phyloP scores from a whole-genome alignment of 2,329 filamentous ascomycete species.

The Polytolypa hystricis region DNA sequence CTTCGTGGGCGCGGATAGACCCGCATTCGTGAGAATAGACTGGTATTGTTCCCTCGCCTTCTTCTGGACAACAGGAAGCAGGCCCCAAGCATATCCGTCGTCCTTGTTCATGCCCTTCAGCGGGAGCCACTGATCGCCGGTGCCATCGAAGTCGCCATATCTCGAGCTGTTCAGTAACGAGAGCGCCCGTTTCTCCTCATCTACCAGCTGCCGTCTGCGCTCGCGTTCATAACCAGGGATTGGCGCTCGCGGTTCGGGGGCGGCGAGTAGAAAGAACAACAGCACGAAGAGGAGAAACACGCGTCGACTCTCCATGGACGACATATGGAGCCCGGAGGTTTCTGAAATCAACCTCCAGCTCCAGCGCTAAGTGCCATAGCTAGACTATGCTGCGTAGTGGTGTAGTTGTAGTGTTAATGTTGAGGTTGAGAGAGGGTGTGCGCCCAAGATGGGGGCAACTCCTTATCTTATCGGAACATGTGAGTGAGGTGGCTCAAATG shows the following conservation, averaged over 20 bases:
- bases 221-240: constrained; percentile 32
- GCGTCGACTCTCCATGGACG: constrained; percentile 37
- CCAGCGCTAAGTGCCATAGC: constrained; percentile 8
- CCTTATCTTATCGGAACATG: too few species aligned
- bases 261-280: constrained; percentile 43
- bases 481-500: too few species aligned
- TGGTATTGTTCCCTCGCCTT: constrained; percentile 49
- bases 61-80: constrained; percentile 55
- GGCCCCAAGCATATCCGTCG: constrained; percentile 69
- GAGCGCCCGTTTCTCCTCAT: constrained; percentile 41
- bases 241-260: constrained; percentile 34
- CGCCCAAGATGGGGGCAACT: too few species aligned
- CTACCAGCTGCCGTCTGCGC: constrained; percentile 36
- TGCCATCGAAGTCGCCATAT: constrained; percentile 42
- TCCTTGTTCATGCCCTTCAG: constrained; percentile 65
- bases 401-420: not conserved
- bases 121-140: constrained; percentile 47
- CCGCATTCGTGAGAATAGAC: constrained; percentile 22
- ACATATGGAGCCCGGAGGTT: constrained; percentile 14
- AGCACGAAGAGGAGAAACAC: constrained; percentile 40
- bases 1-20: constrained; percentile 20
- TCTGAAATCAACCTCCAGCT: constrained; percentile 10
- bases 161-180: constrained; percentile 39
- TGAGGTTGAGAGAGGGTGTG: not conserved
- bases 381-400: constrained; percentile 1